A percentile compares a stretch with the other conserved stretches of the same genome.
These are phyloP conservation scores for Oryza australiensis DNA, from an alignment of 176 grass and related monocot genomes.

Conservation along the genomic window DNA sequence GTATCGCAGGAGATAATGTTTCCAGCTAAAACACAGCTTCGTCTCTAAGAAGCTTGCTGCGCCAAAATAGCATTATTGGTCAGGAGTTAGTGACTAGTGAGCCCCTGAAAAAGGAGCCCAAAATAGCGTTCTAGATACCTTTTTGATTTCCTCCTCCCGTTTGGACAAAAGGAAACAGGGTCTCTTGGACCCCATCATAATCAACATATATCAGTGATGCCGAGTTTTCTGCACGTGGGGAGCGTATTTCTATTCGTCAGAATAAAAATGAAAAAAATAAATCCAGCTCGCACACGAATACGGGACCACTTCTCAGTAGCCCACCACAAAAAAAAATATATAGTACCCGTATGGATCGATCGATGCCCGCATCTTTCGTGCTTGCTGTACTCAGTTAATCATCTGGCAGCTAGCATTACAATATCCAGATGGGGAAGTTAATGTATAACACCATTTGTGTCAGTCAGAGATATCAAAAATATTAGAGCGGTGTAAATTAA, in stretches of 20 bases:
- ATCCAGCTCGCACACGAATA: not conserved
- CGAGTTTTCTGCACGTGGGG: conserved; percentile 36
- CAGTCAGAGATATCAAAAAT: not conserved
- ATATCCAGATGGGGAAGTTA: not conserved
- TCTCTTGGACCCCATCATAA: conserved; percentile 16
- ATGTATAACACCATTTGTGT: not conserved
- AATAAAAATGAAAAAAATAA: too few species aligned
- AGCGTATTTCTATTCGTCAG: not conserved
- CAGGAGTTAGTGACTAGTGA: not conserved
- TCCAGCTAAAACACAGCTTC: not conserved
- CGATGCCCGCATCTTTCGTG: not conserved
- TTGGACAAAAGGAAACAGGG: not conserved
- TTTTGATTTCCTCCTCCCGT: not conserved
- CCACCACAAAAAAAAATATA: not conserved
- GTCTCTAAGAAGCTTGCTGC: not conserved
- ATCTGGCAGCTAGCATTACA: not conserved
- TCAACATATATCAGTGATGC: conserved; percentile 10
- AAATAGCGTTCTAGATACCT: conserved; percentile 10
- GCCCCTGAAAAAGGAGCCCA: conserved; percentile 1
- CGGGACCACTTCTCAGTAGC: conserved; percentile 15
- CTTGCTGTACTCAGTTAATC: not conserved
- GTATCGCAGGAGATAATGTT: not conserved
- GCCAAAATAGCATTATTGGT: not conserved
- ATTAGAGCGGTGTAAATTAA: not conserved
- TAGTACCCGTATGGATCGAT: not conserved